Base-by-base conservation (phyloP, 208 protist genomes). In the Crithidia fasciculata region DNA sequence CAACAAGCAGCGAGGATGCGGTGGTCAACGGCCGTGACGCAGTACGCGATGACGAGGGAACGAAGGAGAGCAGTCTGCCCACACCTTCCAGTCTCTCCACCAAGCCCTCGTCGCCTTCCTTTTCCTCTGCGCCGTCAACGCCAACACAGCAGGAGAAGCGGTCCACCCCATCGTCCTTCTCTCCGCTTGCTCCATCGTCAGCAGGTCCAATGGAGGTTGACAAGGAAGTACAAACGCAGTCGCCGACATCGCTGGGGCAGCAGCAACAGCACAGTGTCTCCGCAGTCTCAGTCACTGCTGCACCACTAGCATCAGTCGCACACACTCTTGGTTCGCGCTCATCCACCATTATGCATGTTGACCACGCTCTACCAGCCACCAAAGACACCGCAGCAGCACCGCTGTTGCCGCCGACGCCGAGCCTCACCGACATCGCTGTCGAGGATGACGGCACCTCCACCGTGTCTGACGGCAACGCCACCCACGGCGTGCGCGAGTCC, bases 401-500 rank as follows among this genome's bases (percentile, higher is more conserved):
- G 18, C 4, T 16, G 4, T 64, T 66, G 65, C 18, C 44, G 39
- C 2, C n/a, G 2, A 53, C 74, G 65, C 37, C n/a, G 16, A 54
- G 58, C 18, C 39, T 56, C 2, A 72, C 58, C 2, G 74, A 62
- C 47, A 44, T 73, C 40, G 58, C 55, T 2, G 66, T 63, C 2
- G 44, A 72, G 16, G 9, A 73, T 36, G 66, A 73, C 6, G 19
- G 36, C 12, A 53, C 56, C 4, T 61, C 40, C 40, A 44, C 19
- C 18, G 8, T 15, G 9, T 41, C 40, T 7, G 4, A 15, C 43
- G 16, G 8, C 6, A 15, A n/a, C 1, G 67, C 2, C 13, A 5
- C 49, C 2, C 47, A 43, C 12, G 56, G 28, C 12, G 8, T 47
- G 15, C 8, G 57, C 5, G 36, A 72, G 15, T 72, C 67, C 5